These are phyloP conservation scores for Ophiocordyceps robertsii DNA, from an alignment of 2,329 filamentous ascomycete species.

Conservation along the genomic window DNA sequence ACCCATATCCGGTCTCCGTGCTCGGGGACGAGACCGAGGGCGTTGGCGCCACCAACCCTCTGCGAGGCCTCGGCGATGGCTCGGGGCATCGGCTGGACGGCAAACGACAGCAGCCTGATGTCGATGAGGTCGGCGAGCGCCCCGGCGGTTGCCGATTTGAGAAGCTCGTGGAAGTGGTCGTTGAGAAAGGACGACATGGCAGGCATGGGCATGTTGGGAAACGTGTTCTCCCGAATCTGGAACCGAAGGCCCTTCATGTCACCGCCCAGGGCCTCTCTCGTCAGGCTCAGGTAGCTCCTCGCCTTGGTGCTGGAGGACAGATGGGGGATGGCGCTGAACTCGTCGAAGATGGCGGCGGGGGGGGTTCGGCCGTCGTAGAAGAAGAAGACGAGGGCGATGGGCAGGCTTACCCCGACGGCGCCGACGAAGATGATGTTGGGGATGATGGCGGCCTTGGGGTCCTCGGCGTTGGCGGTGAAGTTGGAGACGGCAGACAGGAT, in stretches of 20 bases:
- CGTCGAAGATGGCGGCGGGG: constrained; percentile 39
- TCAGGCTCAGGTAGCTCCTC: constrained; percentile 31
- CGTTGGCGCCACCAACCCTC: constrained; percentile 8
- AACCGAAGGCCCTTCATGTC: constrained; percentile 6
- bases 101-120: constrained; percentile 5
- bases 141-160: background rate
- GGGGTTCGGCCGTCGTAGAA: constrained; percentile 46
- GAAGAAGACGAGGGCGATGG: constrained; percentile 43
- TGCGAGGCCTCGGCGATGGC: constrained; percentile 6
- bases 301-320: constrained; percentile 30
- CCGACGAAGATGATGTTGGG: constrained; percentile 30
- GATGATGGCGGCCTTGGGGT: constrained; percentile 48
- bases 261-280: constrained; percentile 3
- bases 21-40: constrained; percentile 11
- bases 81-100: constrained; percentile 8
- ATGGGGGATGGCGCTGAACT: constrained; percentile 35
- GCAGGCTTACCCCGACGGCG: constrained; percentile 14
- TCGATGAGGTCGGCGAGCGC: constrained; percentile 2
- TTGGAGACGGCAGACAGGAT: constrained; percentile 35
- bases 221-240: constrained; percentile 8
- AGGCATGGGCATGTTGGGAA: constrained; percentile 9
- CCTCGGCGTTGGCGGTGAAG: constrained; percentile 43
- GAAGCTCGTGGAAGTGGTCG: constrained; percentile 4
- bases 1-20: constrained; percentile 16
- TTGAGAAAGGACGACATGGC: constrained; percentile 8